These are phyloP conservation scores for Penicillium fuscoglaucum DNA, from an alignment of 2,329 filamentous ascomycete species.

Conservation along the genomic window DNA sequence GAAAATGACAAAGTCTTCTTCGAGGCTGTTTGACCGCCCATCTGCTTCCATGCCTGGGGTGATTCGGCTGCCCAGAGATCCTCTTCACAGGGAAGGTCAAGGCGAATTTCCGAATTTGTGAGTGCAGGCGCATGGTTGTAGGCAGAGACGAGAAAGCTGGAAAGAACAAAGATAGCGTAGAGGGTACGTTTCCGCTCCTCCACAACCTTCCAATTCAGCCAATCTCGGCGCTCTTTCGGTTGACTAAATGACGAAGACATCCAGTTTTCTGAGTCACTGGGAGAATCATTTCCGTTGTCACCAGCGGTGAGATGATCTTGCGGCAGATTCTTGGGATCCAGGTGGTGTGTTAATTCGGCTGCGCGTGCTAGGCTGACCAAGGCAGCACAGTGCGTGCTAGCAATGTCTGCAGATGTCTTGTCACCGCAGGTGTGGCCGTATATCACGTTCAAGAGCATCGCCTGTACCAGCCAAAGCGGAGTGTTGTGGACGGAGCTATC, in stretches of 20 bases:
- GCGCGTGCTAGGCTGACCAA: slow-evolving; percentile 87
- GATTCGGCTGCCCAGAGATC: slow-evolving; percentile 84
- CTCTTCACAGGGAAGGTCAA: slow-evolving; percentile 91
- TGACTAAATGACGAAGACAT: slow-evolving; percentile 36
- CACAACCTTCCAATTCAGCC: slow-evolving; percentile 82
- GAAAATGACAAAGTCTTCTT: slow-evolving; percentile 77
- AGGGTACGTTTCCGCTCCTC: slow-evolving; percentile 94
- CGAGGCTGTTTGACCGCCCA: slow-evolving; percentile 71
- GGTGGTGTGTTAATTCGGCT: slow-evolving; percentile 66
- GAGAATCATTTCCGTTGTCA: slow-evolving; percentile 56
- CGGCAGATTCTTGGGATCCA: slow-evolving; percentile 40
- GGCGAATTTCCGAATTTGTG: slow-evolving; percentile 87
- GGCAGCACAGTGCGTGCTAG: slow-evolving; percentile 86
- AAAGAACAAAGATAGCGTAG: slow-evolving; percentile 86
- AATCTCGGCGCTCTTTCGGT: slow-evolving; percentile 57
- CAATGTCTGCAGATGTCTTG: slow-evolving; percentile 85
- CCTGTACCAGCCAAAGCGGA: slow-evolving; percentile 92
- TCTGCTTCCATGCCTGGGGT: slow-evolving; percentile 75
- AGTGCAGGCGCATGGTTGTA: slow-evolving; percentile 91
- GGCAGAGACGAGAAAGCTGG: slow-evolving; percentile 83
- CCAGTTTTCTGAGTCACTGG: slow-evolving; percentile 46
- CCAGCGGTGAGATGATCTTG: slow-evolving; percentile 47
- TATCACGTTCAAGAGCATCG: slow-evolving; percentile 93
- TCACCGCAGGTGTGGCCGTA: slow-evolving; percentile 95
- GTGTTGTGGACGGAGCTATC: slow-evolving; percentile 70